Conservation (phyloP, 2,329 filamentous ascomycete genomes). For the Colletotrichum australisinense region DNA sequence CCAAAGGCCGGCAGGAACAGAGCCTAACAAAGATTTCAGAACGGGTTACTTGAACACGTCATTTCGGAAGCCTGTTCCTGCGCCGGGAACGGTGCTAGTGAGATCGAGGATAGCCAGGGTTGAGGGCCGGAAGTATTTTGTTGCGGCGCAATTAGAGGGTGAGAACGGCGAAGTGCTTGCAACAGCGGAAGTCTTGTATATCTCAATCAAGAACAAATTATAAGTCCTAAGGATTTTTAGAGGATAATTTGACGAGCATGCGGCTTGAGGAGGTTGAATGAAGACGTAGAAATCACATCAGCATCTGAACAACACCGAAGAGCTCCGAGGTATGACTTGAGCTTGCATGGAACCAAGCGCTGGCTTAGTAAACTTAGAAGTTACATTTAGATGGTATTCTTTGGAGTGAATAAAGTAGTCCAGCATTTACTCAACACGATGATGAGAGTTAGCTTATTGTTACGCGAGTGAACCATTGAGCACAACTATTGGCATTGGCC, state of each 20-base stretch:
- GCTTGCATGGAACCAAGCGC: too few species aligned
- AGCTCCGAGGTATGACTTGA: too few species aligned
- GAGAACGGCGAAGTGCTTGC: constrained; percentile 46
- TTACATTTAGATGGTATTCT: too few species aligned
- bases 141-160: constrained; percentile 46
- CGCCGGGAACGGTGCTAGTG: constrained; percentile 45
- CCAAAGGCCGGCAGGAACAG: constrained; percentile 46
- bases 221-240: not conserved
- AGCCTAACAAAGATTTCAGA: constrained; percentile 43
- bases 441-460: too few species aligned
- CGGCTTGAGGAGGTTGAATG: not conserved
- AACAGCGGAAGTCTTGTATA: constrained; percentile 37
- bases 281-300: too few species aligned
- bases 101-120: constrained; percentile 45
- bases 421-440: too few species aligned
- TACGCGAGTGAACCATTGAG: too few species aligned
- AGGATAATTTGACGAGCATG: not conserved
- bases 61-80: constrained; percentile 47
- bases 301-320: too few species aligned
- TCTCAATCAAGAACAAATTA: constrained; percentile 28
- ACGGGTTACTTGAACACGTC: constrained; percentile 50
- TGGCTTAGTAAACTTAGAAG: too few species aligned
- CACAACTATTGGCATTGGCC: too few species aligned
- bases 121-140: constrained; percentile 48
- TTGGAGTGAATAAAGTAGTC: too few species aligned